Evolutionary conservation across 495 filamentous ascomycete genomes (phyloP), one percentile per base, ranked within the genome.

Genomic region (Parathielavia appendiculata): DNA sequence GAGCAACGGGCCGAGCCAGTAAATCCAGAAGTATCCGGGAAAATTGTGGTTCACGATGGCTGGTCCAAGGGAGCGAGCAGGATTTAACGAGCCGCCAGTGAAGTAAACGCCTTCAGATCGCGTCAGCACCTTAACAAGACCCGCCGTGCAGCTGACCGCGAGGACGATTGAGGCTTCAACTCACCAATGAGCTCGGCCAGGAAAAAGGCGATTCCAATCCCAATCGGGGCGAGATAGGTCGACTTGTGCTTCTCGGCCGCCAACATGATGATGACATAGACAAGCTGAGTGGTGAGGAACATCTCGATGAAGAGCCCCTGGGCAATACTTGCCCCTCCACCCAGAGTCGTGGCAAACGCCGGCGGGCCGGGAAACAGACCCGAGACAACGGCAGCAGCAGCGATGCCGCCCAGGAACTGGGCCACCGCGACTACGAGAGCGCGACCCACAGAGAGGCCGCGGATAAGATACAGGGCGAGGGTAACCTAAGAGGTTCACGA

Each of bases 181-280:
- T 9, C 35, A 84, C 88, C 67, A 45, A 70, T 73, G 47, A 92
- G 58, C 63, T 91, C 80, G 0, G 81, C 76, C 40, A 92, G 76
- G 71, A 91, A 89, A 39, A 93, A 80, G 0, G 85, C 73, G 22
- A 89, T 61, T 5, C 89, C 90, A 61, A 95, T 92, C 0, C 81
- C 89, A 3, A 92, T 77, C 0, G 90, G 90, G 0, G 90, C 90
- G 13, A 91, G 73, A 62, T 81, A 91, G 0, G 90, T 93, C 6
- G 77, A 84, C 63, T 87, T 86, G 69, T 91, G 87, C 72, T 92
- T 93, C 70, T 92, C 89, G 16, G 84, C 85, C 4, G 90, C 89
- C 48, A 93, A 72, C 76, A 95, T 90, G 72, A 92, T 87, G 35
- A 92, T 85, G 7, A 87, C 80, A 55, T 92, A 83, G 19, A 91